Base-by-base conservation (phyloP, 495 filamentous ascomycete species). In the Xylaria grammica region DNA sequence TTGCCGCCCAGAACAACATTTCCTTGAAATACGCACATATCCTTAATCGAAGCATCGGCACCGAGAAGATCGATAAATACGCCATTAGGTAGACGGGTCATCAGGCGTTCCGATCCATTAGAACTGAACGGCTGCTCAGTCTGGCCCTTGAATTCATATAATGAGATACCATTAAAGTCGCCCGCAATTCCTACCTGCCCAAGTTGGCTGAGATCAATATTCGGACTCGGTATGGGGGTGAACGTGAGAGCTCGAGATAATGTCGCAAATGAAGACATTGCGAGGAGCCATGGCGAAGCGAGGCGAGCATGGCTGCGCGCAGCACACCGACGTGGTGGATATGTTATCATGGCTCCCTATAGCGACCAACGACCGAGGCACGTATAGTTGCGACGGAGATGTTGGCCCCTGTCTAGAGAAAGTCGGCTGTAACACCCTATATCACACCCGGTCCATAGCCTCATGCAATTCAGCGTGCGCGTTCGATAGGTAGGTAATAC, bases 101-200 rank as follows among this genome's bases (percentile, higher is more conserved):
- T 84, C 59, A 99, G 84, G 53, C 91, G 89, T 67, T 94, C 88
- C 60, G 87, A 90, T 68, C 91, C 91, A 82, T 95, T 92, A 53
- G 83, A 85, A 63, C 70, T 86, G 67, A 86, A 82, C 7, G 83
- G 77, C 36, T 83, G 77, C 76, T 96, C 86, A 38, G 84, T 87
- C 75, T 99, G 94, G 66, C 87, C 88, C 68, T 88, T 79, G 74
- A 90, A 98, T 72, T 90, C 81, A 80, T 94, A 98, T 19, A 98
- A 82, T 32, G 96, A 97, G 55, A 97, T 91, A 40, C 92, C 89
- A 72, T 90, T 85, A 74, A 98, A 99, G 77, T 98, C 89, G 64
- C 95, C 95, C 11, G 88, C 92, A 58, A 99, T 82, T 42, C 91
- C 93, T 57, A 98, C 88, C 65, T 89, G 87, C 59, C 96, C 95